phyloP scores from a whole-genome alignment of 2,329 filamentous ascomycete genomes.

The Zasmidium citrigriseum region DNA sequence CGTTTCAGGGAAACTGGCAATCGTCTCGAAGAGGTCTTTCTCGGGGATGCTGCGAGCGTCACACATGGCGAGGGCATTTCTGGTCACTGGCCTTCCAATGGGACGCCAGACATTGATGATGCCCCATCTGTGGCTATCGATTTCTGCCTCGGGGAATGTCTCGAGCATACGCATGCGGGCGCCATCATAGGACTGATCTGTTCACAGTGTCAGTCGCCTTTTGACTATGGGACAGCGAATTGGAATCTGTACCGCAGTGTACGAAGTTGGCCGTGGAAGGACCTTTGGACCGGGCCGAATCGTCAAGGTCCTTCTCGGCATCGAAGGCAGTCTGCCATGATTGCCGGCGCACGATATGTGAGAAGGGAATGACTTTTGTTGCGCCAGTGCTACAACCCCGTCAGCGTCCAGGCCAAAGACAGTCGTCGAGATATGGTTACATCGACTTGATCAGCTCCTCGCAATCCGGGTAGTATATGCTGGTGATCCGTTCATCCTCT shows the following conservation, averaged over 20 bases:
- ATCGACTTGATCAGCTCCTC: slow-evolving; percentile 8
- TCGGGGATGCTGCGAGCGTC: slow-evolving; percentile 11
- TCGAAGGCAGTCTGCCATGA: not conserved
- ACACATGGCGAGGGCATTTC: slow-evolving; percentile 10
- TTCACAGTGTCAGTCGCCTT: not conserved
- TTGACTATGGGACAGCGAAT: not conserved
- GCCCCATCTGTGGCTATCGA: slow-evolving; percentile 5
- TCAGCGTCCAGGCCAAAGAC: not conserved
- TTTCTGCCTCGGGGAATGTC: slow-evolving; percentile 1
- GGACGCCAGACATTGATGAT: slow-evolving; percentile 20
- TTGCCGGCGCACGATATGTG: slow-evolving; percentile 4
- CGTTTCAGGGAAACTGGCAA: not conserved
- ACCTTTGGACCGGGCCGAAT: not conserved
- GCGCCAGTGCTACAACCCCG: not conserved
- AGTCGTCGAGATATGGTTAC: no score
- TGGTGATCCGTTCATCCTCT: slow-evolving; percentile 5
- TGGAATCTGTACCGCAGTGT: not conserved
- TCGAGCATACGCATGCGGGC: slow-evolving; percentile 3
- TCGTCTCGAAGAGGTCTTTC: slow-evolving; percentile 1
- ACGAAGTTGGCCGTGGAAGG: not conserved
- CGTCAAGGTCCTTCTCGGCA: not conserved
- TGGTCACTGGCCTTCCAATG: slow-evolving; percentile 7
- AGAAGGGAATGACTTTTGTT: not conserved
- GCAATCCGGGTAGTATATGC: slow-evolving; percentile 11
- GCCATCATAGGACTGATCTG: slow-evolving; percentile 4